Evolutionary conservation across 164 flowering plant genomes (phyloP).

Genomic region (Amborella trichopoda): DNA sequence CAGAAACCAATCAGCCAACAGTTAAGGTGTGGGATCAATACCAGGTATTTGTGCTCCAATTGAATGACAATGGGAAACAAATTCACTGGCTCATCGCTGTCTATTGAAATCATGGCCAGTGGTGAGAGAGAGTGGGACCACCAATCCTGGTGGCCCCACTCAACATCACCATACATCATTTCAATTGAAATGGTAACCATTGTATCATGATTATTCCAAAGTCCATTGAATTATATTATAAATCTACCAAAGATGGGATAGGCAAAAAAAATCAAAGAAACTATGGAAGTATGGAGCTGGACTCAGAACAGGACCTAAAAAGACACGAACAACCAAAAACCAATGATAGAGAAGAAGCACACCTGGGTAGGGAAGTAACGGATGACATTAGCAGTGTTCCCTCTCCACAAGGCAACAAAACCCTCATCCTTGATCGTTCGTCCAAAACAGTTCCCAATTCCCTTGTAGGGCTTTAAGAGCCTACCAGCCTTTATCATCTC

Average conservation of each 20-base stretch:
- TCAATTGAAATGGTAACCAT: too few species aligned
- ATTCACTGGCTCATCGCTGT: neutral
- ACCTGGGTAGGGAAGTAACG: slow-evolving; percentile 16
- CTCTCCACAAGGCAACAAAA: slow-evolving; percentile 5
- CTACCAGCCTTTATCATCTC: slow-evolving; percentile 14
- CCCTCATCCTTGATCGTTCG: slow-evolving; percentile 12
- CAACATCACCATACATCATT: too few species aligned
- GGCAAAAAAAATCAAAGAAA: neutral
- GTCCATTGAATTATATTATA: neutral
- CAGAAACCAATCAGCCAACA: neutral
- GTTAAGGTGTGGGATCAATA: neutral
- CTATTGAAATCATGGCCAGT: neutral
- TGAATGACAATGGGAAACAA: neutral
- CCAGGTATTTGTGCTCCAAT: neutral
- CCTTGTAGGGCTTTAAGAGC: slow-evolving; percentile 13
- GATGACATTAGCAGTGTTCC: slow-evolving; percentile 13
- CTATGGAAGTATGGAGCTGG: neutral
- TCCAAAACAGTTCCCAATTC: slow-evolving; percentile 9
- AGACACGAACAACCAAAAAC: neutral
- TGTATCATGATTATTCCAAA: too few species aligned
- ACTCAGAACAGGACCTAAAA: neutral
- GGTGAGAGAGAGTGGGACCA: neutral
- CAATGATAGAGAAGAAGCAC: neutral
- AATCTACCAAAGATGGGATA: neutral
- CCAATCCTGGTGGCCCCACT: too few species aligned